A percentile compares a stretch with the other conserved stretches of the same genome.
Conservation (phyloP, 2,329 filamentous ascomycete species). For the Dothideomycetes sp. region DNA sequence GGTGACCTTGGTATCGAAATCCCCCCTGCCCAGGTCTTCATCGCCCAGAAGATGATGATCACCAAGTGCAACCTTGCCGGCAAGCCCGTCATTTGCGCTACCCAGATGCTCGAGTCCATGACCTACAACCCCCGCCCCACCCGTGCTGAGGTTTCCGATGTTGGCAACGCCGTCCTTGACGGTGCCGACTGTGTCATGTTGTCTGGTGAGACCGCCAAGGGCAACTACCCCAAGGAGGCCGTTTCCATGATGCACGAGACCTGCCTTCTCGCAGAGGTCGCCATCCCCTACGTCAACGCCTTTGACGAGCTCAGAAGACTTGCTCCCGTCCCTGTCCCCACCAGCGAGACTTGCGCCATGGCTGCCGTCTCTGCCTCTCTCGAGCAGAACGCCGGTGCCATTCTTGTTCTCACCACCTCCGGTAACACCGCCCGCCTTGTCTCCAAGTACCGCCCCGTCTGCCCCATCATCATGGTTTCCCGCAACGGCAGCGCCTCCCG, state of each 20-base stretch:
- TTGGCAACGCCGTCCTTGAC: slow-evolving; percentile 95
- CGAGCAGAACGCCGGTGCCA: slow-evolving; percentile 91
- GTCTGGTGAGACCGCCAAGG: slow-evolving; percentile 98
- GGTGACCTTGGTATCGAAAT: slow-evolving; percentile 98
- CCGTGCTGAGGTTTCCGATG: slow-evolving; percentile 95
- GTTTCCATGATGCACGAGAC: slow-evolving; percentile 98
- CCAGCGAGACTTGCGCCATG: slow-evolving; percentile 89
- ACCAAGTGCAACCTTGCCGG: slow-evolving; percentile 99
- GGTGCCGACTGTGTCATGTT: slow-evolving; percentile 99
- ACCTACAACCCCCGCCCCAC: slow-evolving; percentile 99
- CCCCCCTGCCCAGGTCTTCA: slow-evolving; percentile 94
- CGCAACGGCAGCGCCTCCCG: slow-evolving; percentile 73
- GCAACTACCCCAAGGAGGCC: slow-evolving; percentile 81
- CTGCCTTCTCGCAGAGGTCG: slow-evolving; percentile 91
- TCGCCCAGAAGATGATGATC: slow-evolving; percentile 99
- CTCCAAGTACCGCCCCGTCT: slow-evolving; percentile 97
- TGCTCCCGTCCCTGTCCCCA: slow-evolving; percentile 70
- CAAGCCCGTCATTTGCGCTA: slow-evolving; percentile 98
- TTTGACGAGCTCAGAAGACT: slow-evolving; percentile 90
- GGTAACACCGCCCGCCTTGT: slow-evolving; percentile 89
- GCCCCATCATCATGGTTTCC: slow-evolving; percentile 99
- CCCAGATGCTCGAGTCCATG: slow-evolving; percentile 99
- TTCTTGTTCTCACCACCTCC: slow-evolving; percentile 88
- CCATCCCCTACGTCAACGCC: slow-evolving; percentile 91
- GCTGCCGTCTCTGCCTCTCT: slow-evolving; percentile 90